A percentile compares a stretch with the other conserved stretches of the same genome.
phyloP scores from a whole-genome alignment of 306 rosid species.

The Castanopsis chinensis region DNA sequence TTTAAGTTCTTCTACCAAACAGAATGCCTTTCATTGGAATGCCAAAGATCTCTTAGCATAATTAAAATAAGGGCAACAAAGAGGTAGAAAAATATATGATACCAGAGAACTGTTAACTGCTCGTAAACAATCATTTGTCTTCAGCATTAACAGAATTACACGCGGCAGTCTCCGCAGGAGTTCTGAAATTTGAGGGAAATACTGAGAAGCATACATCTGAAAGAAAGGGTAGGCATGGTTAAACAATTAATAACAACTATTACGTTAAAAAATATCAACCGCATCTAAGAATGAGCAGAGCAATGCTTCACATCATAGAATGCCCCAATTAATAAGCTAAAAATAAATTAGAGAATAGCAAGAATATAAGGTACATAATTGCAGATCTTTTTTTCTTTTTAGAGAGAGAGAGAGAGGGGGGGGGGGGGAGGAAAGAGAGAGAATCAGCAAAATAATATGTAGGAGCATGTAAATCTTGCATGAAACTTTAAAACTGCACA shows the following conservation, averaged over 20 bases:
- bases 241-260: neutral
- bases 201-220: constrained; percentile 94
- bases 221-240: constrained; percentile 21
- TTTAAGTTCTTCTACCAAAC: neutral
- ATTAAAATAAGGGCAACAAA: constrained; percentile 20
- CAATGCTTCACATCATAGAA: neutral
- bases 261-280: constrained; percentile 7
- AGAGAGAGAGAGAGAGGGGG: neutral
- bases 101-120: constrained; percentile 89
- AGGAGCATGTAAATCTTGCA: neutral
- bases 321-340: neutral
- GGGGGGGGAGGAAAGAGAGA: constrained; percentile 7
- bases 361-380: neutral
- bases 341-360: neutral
- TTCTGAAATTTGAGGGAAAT: constrained; percentile 87
- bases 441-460: constrained; percentile 14
- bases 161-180: constrained; percentile 91
- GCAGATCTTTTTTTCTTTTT: neutral
- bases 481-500: neutral
- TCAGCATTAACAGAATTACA: constrained; percentile 89
- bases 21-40: neutral
- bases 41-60: constrained; percentile 1
- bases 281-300: neutral
- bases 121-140: constrained; percentile 95
- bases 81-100: constrained; percentile 22